Percentiles rank a stretch among this genome's conserved stretches.
Evolutionary conservation across 768 basidiomycete species (phyloP).

Genomic region (Kwoniella sp.): DNA sequence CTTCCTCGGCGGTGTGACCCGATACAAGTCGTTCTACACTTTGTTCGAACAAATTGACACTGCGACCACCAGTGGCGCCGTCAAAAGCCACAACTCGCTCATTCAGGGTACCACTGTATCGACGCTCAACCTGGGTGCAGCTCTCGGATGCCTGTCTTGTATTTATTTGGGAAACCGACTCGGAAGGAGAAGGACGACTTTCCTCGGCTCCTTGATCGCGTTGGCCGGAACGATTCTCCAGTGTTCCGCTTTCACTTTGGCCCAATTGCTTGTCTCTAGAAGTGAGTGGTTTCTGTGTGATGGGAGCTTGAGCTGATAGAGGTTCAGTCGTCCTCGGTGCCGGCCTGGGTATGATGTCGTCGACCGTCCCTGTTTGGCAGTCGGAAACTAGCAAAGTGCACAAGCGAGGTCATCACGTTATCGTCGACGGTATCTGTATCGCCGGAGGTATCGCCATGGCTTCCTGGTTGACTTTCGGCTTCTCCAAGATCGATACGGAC

Average conservation of each 20-base stretch:
- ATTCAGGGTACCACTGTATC: conserved; percentile 25
- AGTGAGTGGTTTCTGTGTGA: conserved; percentile 22
- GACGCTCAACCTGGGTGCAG: conserved; percentile 30
- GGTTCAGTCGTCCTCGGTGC: conserved; percentile 30
- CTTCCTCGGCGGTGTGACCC: conserved; percentile 25
- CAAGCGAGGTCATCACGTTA: conserved; percentile 34
- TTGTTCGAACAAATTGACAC: conserved; percentile 28
- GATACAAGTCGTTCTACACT: conserved; percentile 27
- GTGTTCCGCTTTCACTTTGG: conserved; percentile 18
- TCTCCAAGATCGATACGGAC: conserved; percentile 9
- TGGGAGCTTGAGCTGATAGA: background rate
- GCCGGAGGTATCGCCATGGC: conserved; percentile 29
- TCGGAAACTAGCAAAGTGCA: conserved; percentile 31
- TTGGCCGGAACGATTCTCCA: conserved; percentile 24
- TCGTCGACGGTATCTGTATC: conserved; percentile 32
- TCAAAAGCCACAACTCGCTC: conserved; percentile 29
- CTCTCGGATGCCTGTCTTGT: conserved; percentile 22
- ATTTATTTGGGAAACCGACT: conserved; percentile 32
- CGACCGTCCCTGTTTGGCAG: conserved; percentile 36
- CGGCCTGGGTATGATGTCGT: conserved; percentile 31
- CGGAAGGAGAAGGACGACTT: conserved; percentile 24
- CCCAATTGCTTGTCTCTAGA: conserved; percentile 22
- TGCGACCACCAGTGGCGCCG: conserved; percentile 19
- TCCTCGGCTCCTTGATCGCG: conserved; percentile 21
- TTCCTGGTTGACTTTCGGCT: conserved; percentile 33